Percentiles rank a stretch among this genome's conserved stretches.
phyloP scores from a whole-genome alignment of 441 rosid species.

The Bruguiera hainesii region DNA sequence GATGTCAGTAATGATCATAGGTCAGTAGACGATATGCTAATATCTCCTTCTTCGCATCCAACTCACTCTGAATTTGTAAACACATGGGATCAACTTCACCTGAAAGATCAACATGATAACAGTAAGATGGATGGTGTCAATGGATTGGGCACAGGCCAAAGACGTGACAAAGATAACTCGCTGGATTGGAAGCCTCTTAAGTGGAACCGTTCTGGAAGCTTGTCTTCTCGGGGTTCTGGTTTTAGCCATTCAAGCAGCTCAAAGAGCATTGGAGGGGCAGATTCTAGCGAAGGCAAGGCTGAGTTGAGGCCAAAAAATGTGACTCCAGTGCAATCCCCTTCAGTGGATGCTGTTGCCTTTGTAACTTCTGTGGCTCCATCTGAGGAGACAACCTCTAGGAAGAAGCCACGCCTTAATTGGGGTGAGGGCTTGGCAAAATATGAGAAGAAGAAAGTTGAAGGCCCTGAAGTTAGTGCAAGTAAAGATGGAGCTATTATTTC shows the following conservation, averaged over 20 bases:
- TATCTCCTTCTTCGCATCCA: slow-evolving; percentile 32
- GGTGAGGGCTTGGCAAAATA: slow-evolving; percentile 98
- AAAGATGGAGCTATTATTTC: slow-evolving; percentile 41
- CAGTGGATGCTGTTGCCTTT: slow-evolving; percentile 60
- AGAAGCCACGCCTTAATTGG: slow-evolving; percentile 96
- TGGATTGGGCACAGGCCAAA: slow-evolving; percentile 47
- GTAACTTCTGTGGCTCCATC: slow-evolving; percentile 43
- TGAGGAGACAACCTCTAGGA: slow-evolving; percentile 67
- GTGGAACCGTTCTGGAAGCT: slow-evolving; percentile 83
- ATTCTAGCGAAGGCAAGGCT: slow-evolving; percentile 59
- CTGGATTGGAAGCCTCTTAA: slow-evolving; percentile 72
- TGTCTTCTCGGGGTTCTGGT: slow-evolving; percentile 91
- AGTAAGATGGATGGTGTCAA: slow-evolving; percentile 33
- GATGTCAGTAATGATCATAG: slow-evolving; percentile 53
- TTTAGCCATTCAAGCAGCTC: slow-evolving; percentile 90
- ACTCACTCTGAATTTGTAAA: slow-evolving; percentile 45
- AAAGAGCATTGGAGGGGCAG: slow-evolving; percentile 74
- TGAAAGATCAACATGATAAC: slow-evolving; percentile 53
- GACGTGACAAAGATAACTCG: slow-evolving; percentile 52
- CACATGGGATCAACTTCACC: slow-evolving; percentile 47
- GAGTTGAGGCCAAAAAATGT: slow-evolving; percentile 49
- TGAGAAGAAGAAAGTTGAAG: slow-evolving; percentile 92
- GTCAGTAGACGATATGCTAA: slow-evolving; percentile 56
- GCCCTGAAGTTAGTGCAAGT: slow-evolving; percentile 43
- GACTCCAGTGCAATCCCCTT: slow-evolving; percentile 51